A percentile compares a stretch with the other conserved stretches of the same genome.
Evolutionary conservation across 768 basidiomycete genomes (phyloP).

Genomic region (Naganishia vishniacii): DNA sequence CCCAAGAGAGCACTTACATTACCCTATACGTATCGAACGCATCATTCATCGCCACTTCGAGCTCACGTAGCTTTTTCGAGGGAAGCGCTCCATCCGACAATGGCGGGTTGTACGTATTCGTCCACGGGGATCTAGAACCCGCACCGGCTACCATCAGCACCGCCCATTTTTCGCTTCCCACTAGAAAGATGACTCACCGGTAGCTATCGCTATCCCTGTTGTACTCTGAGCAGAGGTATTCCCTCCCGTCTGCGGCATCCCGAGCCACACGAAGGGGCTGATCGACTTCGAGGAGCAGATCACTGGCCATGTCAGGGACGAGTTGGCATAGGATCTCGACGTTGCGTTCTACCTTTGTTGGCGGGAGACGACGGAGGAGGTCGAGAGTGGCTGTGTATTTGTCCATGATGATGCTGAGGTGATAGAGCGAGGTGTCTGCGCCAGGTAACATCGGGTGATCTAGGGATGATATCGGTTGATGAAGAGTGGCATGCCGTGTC

Average conservation of each 20-base stretch:
- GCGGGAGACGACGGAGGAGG: conserved; percentile 91
- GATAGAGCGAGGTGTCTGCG: neutral
- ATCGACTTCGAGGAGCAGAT: conserved; percentile 89
- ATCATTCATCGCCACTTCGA: conserved; percentile 89
- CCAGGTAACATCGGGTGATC: neutral
- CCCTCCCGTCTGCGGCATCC: conserved; percentile 67
- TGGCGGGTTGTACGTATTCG: conserved; percentile 89
- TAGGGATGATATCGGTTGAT: neutral
- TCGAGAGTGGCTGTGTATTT: conserved; percentile 78
- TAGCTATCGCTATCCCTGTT: conserved; percentile 88
- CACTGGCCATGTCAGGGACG: conserved; percentile 89
- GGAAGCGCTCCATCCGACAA: conserved; percentile 84
- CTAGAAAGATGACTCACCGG: conserved; percentile 54
- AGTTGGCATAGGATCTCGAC: conserved; percentile 72
- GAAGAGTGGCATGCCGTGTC: neutral
- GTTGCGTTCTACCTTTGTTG: conserved; percentile 79
- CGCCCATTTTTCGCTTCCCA: too few species aligned
- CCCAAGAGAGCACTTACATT: conserved; percentile 56
- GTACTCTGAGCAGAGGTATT: conserved; percentile 90
- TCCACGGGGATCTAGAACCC: conserved; percentile 99
- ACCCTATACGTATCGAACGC: conserved; percentile 97
- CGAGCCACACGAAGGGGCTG: conserved; percentile 77
- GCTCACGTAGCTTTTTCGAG: conserved; percentile 72
- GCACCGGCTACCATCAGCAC: too few species aligned
- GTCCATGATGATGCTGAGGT: conserved; percentile 9